Evolutionary conservation across 208 protist species (phyloP).

Genomic region (Trypanosoma lewisi): DNA sequence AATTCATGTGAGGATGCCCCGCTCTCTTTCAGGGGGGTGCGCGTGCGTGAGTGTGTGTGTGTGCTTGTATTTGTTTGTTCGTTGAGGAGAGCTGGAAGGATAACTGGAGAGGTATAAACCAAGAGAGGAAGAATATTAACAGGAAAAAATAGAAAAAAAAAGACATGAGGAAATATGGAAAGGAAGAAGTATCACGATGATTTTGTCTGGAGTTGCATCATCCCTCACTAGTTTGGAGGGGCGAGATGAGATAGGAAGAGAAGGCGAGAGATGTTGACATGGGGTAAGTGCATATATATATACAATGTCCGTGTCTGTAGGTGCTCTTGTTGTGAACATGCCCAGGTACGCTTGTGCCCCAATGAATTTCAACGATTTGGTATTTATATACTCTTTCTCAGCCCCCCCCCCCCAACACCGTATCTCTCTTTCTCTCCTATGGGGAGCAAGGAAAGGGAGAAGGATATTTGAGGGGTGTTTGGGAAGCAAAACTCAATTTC

Average conservation of each 20-base stretch:
- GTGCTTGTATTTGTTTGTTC: too few species aligned
- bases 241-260: neutral
- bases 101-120: neutral
- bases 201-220: neutral
- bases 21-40: neutral
- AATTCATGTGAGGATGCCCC: neutral
- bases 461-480: too few species aligned
- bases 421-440: too few species aligned
- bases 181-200: neutral
- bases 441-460: too few species aligned
- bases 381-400: too few species aligned
- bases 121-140: too few species aligned
- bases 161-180: conserved; percentile 13
- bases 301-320: neutral
- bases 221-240: neutral
- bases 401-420: too few species aligned
- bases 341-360: too few species aligned
- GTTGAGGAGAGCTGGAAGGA: neutral
- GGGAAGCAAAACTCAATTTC: too few species aligned
- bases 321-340: neutral
- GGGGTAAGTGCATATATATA: neutral
- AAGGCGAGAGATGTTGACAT: neutral
- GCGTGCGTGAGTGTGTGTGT: too few species aligned
- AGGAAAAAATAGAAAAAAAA: conserved; percentile 32
- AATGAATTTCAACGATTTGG: too few species aligned